Conservation (phyloP, 2,329 filamentous ascomycete species). For the Paraphoma sp. region DNA sequence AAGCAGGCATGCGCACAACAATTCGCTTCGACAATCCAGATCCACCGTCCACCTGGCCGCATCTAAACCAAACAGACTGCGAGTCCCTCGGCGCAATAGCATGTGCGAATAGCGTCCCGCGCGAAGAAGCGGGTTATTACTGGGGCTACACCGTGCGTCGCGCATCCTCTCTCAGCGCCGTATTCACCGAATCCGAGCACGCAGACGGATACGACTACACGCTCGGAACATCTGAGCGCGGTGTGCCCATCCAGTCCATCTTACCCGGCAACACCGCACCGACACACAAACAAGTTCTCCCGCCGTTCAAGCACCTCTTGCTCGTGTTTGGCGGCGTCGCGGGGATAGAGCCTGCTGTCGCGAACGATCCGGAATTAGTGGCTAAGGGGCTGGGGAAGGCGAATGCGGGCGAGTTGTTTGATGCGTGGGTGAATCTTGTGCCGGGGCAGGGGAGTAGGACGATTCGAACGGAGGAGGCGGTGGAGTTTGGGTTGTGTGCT, state of each 20-base stretch:
- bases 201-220: conserved; percentile 82
- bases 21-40: conserved; percentile 64
- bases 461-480: conserved; percentile 83
- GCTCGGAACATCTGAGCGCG: conserved; percentile 83
- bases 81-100: conserved; percentile 58
- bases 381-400: conserved; percentile 68
- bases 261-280: conserved; percentile 21
- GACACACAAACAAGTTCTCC: conserved; percentile 30
- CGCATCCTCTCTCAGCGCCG: conserved; percentile 69
- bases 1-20: conserved; percentile 75
- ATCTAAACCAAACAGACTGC: conserved; percentile 26
- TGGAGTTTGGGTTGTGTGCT: conserved; percentile 77
- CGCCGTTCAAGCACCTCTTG: conserved; percentile 72
- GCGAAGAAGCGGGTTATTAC: conserved; percentile 80
- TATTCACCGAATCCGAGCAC: conserved; percentile 79
- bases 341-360: conserved; percentile 77
- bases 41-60: conserved; percentile 44
- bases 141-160: conserved; percentile 81
- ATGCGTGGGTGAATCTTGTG: conserved; percentile 82
- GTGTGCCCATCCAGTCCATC: conserved; percentile 55
- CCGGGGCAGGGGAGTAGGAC: conserved; percentile 82
- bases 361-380: conserved; percentile 64
- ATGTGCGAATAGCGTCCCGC: conserved; percentile 71
- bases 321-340: conserved; percentile 82
- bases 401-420: conserved; percentile 75